These are phyloP conservation scores for Metschnikowia borealis DNA, from an alignment of 805 yeast species.

Conservation along the genomic window DNA sequence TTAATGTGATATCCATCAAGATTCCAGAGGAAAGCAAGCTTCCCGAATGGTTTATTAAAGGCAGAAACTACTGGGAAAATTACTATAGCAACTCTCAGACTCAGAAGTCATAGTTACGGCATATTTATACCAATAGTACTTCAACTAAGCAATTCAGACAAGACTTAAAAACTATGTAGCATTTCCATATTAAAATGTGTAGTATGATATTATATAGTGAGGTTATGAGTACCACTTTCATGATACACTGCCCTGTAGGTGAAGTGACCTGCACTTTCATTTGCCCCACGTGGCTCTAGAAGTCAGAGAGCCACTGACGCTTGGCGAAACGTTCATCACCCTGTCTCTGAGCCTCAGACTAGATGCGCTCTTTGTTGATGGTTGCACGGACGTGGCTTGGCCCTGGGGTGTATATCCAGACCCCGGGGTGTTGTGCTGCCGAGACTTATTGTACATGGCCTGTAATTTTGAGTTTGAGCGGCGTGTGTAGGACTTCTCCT, in stretches of 20 bases:
- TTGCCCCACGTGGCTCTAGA: conserved; percentile 26
- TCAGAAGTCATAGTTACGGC: not conserved
- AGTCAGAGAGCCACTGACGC: conserved; percentile 4
- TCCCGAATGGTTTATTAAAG: conserved; percentile 73
- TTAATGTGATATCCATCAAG: conserved; percentile 39
- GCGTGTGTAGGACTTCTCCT: conserved; percentile 24
- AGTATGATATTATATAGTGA: too few relatives aligned
- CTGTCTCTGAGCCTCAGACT: conserved; percentile 18
- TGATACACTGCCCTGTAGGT: not conserved
- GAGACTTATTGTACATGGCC: conserved; percentile 38
- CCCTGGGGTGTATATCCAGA: conserved; percentile 23
- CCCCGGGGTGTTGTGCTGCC: conserved; percentile 36
- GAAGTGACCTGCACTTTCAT: conserved; percentile 4
- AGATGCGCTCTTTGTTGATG: conserved; percentile 11
- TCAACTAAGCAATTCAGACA: too few relatives aligned
- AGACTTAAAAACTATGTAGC: too few relatives aligned
- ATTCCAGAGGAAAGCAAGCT: conserved; percentile 61
- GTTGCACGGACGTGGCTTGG: conserved; percentile 4
- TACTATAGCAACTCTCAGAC: not conserved
- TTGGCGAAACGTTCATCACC: conserved; percentile 11
- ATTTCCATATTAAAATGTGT: too few relatives aligned
- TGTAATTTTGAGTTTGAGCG: conserved; percentile 34
- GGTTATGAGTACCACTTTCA: too few relatives aligned
- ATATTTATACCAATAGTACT: not conserved
- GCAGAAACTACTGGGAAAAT: conserved; percentile 64